Base-by-base conservation (phyloP, 352 stramenopile genomes). In the Globisporangium viniferum region DNA sequence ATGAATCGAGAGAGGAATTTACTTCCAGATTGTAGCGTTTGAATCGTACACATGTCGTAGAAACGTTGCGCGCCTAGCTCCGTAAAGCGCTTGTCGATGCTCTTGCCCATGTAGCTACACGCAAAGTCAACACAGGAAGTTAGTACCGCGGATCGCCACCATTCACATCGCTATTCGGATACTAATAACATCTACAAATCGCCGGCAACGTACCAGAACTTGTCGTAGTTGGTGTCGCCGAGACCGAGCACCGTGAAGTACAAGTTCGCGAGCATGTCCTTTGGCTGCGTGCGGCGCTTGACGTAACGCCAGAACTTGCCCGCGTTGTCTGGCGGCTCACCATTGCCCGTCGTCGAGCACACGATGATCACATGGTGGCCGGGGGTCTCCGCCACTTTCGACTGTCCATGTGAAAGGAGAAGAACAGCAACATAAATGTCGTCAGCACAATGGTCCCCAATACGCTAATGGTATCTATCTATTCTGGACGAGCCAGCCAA, bases 201-300 rank as follows among this genome's bases (percentile, higher is more conserved):
- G 22, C 31, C 20, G 7, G n/a, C 27, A 54, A 70, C 46, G 64
- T 58, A 92, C 81, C 95, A 98, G 66, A 98, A 99, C 74, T 98
- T 89, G 82, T 98, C 93, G 73, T 99, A 99, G 79, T 99, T 99
- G 49, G 95, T 98, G 76, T 99, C 97, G 29, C 97, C 97, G 6
- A 99, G 78, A 8, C 74, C 97, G 5, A 99, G 82, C 29, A 98
- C 92, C 27, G 84, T 86, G 77, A 89, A 98, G 8, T 68, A 64
- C 2, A 97, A 69, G 44, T 90, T 86, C 57, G 71, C 60, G 35
- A 98, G 84, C 55, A 93, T 71, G 53, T 94, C 84, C 27, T 79
- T 82, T 8, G 87, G 81, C 63, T 93, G 87, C 60, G 81, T 92
- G 56, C 93, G 83, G 29, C 89, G 88, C 72, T 98, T 98, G 49